Evolutionary conservation across 495 filamentous ascomycete genomes (phyloP).

Genomic region (Aspergillus nidulans): DNA sequence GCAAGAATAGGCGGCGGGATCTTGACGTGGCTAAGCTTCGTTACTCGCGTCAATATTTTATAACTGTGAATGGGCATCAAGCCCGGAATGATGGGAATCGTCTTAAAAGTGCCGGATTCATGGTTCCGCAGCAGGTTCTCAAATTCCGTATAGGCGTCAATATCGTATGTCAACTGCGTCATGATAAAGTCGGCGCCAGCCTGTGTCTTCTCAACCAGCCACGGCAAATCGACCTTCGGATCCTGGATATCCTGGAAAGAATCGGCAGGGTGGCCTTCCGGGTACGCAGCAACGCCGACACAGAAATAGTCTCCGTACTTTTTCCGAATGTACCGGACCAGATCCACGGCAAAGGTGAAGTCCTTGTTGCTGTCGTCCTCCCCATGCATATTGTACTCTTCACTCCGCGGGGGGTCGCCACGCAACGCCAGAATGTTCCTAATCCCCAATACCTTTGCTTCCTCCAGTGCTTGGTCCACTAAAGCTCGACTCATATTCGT

Average conservation of each 20-base stretch:
- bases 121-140: conserved; percentile 76
- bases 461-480: conserved; percentile 84
- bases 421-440: conserved; percentile 90
- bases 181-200: conserved; percentile 98
- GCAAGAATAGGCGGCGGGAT: conserved; percentile 66
- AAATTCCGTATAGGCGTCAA: conserved; percentile 72
- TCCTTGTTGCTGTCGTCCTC: conserved; percentile 67
- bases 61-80: conserved; percentile 98
- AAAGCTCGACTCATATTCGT: conserved; percentile 91
- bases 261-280: conserved; percentile 94
- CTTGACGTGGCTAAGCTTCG: conserved; percentile 88
- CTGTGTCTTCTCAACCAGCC: conserved; percentile 82
- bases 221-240: conserved; percentile 76
- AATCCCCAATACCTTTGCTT: conserved; percentile 89
- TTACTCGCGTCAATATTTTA: conserved; percentile 87
- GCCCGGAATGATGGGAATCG: conserved; percentile 87
- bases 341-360: conserved; percentile 84
- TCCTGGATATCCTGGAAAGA: conserved; percentile 75
- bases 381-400: conserved; percentile 73
- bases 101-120: conserved; percentile 79
- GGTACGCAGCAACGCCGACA: conserved; percentile 89
- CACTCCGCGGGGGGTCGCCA: conserved; percentile 86
- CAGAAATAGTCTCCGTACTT: conserved; percentile 94
- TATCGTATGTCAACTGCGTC: conserved; percentile 97
- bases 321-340: conserved; percentile 83